Base-by-base conservation (phyloP, 2,329 filamentous ascomycete genomes). In the Hansfordia pulvinata region DNA sequence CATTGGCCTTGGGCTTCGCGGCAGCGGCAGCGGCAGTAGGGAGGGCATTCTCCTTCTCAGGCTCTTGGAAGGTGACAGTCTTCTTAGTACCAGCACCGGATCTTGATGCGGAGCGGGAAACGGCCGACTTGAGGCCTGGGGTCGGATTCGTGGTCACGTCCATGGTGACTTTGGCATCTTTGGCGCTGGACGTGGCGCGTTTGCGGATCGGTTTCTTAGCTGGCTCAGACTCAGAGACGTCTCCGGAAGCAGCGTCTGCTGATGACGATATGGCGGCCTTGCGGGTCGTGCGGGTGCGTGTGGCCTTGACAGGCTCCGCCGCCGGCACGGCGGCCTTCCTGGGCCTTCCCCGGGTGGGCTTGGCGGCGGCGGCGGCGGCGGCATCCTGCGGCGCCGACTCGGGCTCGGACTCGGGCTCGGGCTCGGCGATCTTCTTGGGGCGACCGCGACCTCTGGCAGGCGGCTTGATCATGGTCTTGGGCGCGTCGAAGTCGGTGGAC, bases 21-120 rank as follows among this genome's bases (percentile, higher is more conserved):
- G 42, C 35, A 30, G 50, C 54, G 13, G 36, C 31, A 4, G 46
- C 28, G 3, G 46, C 37, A 10, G 36, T 12, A 10, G 65, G 67
- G 12, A 56, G 44, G 19, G 70, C 49, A 35, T 76, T 76, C 43
- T 77, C 72, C 49, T 77, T 76, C 43, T 74, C 70, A 3, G 67
- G 65, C 37, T 70, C 68, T 42, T 74, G 60, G 44, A 76, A 76
- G 31, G 65, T 72, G 40, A 76, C 71, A 3, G 57, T 61, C 54
- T 75, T 77, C 53, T 68, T 74, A 33, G 31, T 21, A 9, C 31
- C 22, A 15, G 33, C 35, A 25, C 30, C 31, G 8, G 32, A 21
- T 24, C 37, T 42, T 7, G 39, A 38, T n/a, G 39, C 30, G 16
- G 44, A 38, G 25, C 46, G 39, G 20, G 43, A 45, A 18, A 56